Conservation (phyloP, 805 yeast species). For the Candida palmyrensis region DNA sequence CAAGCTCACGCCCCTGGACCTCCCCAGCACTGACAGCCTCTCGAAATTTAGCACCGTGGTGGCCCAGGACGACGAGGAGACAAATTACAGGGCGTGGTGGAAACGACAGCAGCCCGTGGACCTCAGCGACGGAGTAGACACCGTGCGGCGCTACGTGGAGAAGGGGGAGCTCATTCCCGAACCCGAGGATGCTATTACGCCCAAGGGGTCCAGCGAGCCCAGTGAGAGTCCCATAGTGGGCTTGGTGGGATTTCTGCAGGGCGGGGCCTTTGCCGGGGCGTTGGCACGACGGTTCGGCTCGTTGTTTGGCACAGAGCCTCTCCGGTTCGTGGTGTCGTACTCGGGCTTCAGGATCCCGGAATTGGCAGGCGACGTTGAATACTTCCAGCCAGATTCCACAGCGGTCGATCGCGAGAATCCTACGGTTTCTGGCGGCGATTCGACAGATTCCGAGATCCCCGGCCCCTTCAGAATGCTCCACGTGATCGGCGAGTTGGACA, state of each 20-base stretch:
- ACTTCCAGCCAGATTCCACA: conserved; percentile 18
- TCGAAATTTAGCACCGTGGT: conserved; percentile 41
- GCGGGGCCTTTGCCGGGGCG: conserved; percentile 82
- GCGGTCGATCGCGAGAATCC: too few relatives aligned
- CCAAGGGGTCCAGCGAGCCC: conserved; percentile 14
- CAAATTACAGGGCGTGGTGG: conserved; percentile 71
- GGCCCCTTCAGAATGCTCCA: conserved; percentile 55
- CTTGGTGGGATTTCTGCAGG: conserved; percentile 88
- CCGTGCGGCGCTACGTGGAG: conserved; percentile 45
- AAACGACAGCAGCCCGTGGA: conserved; percentile 46
- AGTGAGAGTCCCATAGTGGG: conserved; percentile 67
- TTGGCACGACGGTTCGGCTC: conserved; percentile 55
- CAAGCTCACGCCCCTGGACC: conserved; percentile 57
- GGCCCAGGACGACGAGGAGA: conserved; percentile 27
- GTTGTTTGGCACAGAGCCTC: conserved; percentile 33
- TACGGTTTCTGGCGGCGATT: too few relatives aligned
- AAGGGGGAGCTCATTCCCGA: conserved; percentile 51
- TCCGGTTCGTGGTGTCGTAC: conserved; percentile 73
- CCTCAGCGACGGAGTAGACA: conserved; percentile 42
- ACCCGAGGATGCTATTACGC: conserved; percentile 23
- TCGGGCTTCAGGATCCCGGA: conserved; percentile 50
- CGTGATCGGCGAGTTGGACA: conserved; percentile 81
- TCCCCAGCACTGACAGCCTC: conserved; percentile 64
- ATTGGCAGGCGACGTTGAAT: conserved; percentile 16
- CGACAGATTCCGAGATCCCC: too few relatives aligned